Evolutionary conservation across 306 rosid species (phyloP), one percentile per base, ranked within the genome.

Genomic region (Canavalia ensiformis): DNA sequence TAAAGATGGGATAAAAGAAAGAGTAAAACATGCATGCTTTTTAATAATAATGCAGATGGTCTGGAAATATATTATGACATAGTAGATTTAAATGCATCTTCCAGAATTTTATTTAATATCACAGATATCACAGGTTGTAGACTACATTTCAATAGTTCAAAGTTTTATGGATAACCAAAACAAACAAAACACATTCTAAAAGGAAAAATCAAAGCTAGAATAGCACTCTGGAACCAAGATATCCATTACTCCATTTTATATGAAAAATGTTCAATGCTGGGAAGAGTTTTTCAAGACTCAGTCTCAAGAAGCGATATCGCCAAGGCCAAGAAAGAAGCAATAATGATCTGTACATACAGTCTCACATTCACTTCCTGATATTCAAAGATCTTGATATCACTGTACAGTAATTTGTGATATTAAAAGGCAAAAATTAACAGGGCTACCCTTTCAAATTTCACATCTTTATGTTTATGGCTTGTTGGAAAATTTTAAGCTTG

Each of bases 51-150:
- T 34, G 54, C 11, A 35, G 25, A 56, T 45, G 29, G 68, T 79
- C 50, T 69, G 64, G 58, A 47, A 59, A 72, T 35, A 56, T 42
- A 54, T 52, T 4, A 63, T 10, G 51, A 64, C 37, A 74, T 44
- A 5, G 54, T 8, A 68, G 25, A 47, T 68, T 37, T 18, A 37
- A 55, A 66, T 33, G 35, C 60, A 47, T 60, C 59, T 46, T 6
- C 1, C 35, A 37, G 4, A 5, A 54, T 41, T 41, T 28, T 41
- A 51, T 55, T 56, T 2, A 41, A 42, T 4, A 73, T 30, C 67
- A 75, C 71, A 60, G 25, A 42, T 4, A 73, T 30, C 67, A 75
- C 71, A 60, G 25, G 9, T 75, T 60, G 58, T 75, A 60, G 46
- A 6, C 7, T 59, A 45, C 58, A 58, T 6, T 45, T 12, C 8